A percentile compares a stretch with the other conserved stretches of the same genome.
phyloP scores from a whole-genome alignment of 495 filamentous ascomycete genomes.

The Apiosordaria backusii region DNA sequence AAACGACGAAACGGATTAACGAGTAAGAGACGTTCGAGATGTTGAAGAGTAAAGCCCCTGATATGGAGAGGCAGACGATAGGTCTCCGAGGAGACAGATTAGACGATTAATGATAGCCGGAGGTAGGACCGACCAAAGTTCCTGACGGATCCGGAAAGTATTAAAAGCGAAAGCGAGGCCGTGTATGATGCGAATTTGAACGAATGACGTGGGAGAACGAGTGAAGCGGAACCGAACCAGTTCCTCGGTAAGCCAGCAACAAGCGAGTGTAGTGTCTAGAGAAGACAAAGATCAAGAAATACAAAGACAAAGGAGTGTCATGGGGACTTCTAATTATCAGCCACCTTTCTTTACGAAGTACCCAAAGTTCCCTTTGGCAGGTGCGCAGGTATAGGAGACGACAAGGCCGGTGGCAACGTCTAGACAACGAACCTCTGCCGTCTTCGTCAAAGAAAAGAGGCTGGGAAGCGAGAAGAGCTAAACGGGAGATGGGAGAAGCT shows the following conservation, averaged over 20 bases:
- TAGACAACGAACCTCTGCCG: conserved; percentile 3
- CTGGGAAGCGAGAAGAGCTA: conserved; percentile 1
- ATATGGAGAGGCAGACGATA: not conserved
- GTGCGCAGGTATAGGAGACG: conserved; percentile 1
- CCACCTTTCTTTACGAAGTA: too few species aligned
- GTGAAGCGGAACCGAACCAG: not conserved
- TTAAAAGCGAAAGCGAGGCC: conserved; percentile 5
- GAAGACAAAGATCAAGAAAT: conserved; percentile 12
- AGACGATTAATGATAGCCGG: not conserved
- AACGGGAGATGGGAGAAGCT: conserved; percentile 10
- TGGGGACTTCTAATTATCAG: not conserved
- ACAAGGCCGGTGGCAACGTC: not conserved
- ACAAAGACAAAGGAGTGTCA: conserved; percentile 33
- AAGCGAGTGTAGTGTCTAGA: not conserved
- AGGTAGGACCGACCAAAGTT: not conserved
- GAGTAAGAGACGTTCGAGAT: not conserved
- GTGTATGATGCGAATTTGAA: not conserved
- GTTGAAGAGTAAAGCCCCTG: not conserved
- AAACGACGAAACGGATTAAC: not conserved
- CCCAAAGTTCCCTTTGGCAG: conserved; percentile 16
- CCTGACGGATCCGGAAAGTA: conserved; percentile 1
- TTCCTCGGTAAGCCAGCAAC: not conserved
- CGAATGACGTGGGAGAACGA: not conserved
- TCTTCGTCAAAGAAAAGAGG: conserved; percentile 20
- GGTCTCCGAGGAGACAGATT: not conserved